phyloP scores from a whole-genome alignment of 176 grass and related monocot species.

The Dactylis glomerata region DNA sequence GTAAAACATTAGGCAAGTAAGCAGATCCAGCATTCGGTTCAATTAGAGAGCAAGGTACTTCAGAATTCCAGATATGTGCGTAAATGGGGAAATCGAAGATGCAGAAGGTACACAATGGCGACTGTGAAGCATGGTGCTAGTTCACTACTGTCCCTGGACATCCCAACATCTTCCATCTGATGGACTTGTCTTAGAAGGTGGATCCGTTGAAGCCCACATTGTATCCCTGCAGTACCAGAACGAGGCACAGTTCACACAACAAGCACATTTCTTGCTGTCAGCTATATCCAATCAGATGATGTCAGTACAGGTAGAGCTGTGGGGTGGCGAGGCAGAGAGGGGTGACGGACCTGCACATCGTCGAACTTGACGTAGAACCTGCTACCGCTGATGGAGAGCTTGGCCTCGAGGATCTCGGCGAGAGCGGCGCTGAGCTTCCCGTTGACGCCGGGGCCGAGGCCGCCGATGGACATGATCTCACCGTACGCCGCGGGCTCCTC shows the following conservation, averaged over 20 bases:
- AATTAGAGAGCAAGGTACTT: neutral
- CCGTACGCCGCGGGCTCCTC: constrained; percentile 82
- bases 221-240: constrained; percentile 10
- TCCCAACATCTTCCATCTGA: neutral
- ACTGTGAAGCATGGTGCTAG: neutral
- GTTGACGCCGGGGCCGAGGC: constrained; percentile 75
- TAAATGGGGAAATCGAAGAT: neutral
- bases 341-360: constrained; percentile 54
- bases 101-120: neutral
- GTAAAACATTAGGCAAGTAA: neutral
- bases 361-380: constrained; percentile 96
- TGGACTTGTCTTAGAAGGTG: constrained; percentile 24
- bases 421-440: constrained; percentile 74
- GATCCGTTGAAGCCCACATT: constrained; percentile 57
- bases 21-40: neutral
- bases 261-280: neutral
- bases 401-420: constrained; percentile 80
- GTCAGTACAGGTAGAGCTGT: neutral
- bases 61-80: neutral
- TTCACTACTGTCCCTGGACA: neutral
- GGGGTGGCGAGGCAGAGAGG: neutral
- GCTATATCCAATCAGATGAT: neutral
- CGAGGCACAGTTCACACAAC: no score
- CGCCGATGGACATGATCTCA: constrained; percentile 82
- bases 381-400: constrained; percentile 60